These are phyloP conservation scores for Colletotrichum coccodes DNA, from an alignment of 2,329 filamentous ascomycete species.

Conservation along the genomic window DNA sequence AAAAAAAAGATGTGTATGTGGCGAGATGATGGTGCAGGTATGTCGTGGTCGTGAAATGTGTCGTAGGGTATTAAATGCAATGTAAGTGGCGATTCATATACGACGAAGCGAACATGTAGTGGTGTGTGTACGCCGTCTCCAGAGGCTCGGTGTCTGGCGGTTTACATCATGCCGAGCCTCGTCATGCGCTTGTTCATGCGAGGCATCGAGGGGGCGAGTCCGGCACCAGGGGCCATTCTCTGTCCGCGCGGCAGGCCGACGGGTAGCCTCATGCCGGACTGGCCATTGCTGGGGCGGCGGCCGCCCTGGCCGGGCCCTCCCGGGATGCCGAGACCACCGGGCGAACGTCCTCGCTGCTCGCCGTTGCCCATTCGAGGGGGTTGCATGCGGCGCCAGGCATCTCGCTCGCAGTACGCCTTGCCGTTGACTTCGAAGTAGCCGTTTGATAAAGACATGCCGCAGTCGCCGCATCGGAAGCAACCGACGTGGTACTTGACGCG, in stretches of 20 bases:
- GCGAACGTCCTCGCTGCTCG: constrained; percentile 41
- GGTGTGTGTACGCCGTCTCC: background rate
- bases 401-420: constrained; percentile 84
- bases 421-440: constrained; percentile 94
- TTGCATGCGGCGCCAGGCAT: constrained; percentile 73
- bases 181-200: constrained; percentile 73
- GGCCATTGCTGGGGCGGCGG: constrained; percentile 26
- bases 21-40: constrained; percentile 12
- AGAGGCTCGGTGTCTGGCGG: background rate
- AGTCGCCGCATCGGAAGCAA: constrained; percentile 88
- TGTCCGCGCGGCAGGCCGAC: constrained; percentile 33
- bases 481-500: constrained; percentile 84
- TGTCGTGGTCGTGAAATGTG: constrained; percentile 30
- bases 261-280: constrained; percentile 32
- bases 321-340: constrained; percentile 24
- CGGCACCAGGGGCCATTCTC: constrained; percentile 31
- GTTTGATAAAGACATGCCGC: constrained; percentile 76
- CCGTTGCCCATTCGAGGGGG: constrained; percentile 18
- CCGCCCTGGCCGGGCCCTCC: constrained; percentile 16
- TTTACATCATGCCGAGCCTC: constrained; percentile 66
- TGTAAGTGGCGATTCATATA: constrained; percentile 13
- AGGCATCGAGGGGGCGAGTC: constrained; percentile 46
- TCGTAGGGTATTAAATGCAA: constrained; percentile 24
- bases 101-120: constrained; percentile 15
- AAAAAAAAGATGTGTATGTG: constrained; percentile 21